These are phyloP conservation scores for Pyrenophora seminiperda DNA, from an alignment of 2,329 filamentous ascomycete species.

Conservation along the genomic window DNA sequence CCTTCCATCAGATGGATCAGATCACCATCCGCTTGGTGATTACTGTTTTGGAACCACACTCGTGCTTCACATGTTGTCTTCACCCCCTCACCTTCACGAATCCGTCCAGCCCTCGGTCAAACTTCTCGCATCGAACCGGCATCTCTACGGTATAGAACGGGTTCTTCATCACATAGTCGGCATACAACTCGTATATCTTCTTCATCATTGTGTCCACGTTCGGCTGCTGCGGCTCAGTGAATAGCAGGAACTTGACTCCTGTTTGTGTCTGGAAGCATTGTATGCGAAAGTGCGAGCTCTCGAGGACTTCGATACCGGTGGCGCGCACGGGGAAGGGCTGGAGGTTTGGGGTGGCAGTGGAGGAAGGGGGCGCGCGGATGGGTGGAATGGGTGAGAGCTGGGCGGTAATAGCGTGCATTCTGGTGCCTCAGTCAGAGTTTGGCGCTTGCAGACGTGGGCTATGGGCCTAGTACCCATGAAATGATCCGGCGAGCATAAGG, in stretches of 20 bases:
- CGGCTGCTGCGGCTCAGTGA: slow-evolving; percentile 86
- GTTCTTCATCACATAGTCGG: slow-evolving; percentile 99
- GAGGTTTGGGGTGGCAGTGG: slow-evolving; percentile 32
- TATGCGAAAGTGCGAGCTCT: slow-evolving; percentile 91
- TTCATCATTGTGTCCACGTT: slow-evolving; percentile 84
- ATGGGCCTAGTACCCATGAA: slow-evolving; percentile 73
- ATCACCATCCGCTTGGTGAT: background rate
- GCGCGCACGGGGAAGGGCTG: slow-evolving; percentile 52
- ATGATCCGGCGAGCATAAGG: slow-evolving; percentile 93
- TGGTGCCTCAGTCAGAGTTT: slow-evolving; percentile 22
- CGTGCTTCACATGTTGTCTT: slow-evolving; percentile 4
- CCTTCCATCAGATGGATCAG: no score
- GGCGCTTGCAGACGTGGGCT: no score
- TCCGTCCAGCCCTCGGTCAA: slow-evolving; percentile 81
- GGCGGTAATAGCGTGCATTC: slow-evolving; percentile 67
- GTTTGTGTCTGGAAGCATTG: slow-evolving; percentile 96
- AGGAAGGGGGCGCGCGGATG: slow-evolving; percentile 25
- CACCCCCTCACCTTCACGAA: slow-evolving; percentile 67
- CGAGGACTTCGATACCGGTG: slow-evolving; percentile 87
- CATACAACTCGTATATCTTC: slow-evolving; percentile 91
- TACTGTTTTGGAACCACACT: background rate
- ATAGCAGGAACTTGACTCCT: slow-evolving; percentile 92
- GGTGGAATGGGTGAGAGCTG: slow-evolving; percentile 46
- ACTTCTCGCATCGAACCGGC: slow-evolving; percentile 93
- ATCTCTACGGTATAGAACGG: slow-evolving; percentile 98